Conservation (phyloP, 164 flowering plant species). For the Sedum album region DNA sequence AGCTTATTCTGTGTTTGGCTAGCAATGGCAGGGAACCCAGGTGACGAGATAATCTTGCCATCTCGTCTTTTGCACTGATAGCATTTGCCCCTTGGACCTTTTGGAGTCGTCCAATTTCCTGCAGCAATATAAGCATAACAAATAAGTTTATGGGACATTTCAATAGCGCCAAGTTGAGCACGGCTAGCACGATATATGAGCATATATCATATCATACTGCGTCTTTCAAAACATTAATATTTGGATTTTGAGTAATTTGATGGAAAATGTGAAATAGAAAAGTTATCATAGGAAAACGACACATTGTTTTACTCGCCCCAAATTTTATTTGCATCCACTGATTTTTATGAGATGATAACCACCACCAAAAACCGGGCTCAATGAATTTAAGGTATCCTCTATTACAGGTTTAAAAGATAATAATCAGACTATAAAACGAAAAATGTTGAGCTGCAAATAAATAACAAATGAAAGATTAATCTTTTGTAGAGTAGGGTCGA, state of each 20-base stretch:
- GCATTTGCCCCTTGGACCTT: conserved; percentile 93
- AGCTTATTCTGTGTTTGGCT: conserved; percentile 87
- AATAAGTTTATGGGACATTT: neutral
- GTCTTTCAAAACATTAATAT: neutral
- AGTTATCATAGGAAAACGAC: too few species aligned
- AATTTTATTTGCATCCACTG: too few species aligned
- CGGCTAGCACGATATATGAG: neutral
- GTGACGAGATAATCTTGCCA: conserved; percentile 95
- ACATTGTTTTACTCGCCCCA: too few species aligned
- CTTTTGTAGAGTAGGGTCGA: neutral
- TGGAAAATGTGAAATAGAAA: too few species aligned
- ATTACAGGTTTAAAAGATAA: neutral
- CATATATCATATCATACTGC: neutral
- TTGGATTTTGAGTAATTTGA: too few species aligned
- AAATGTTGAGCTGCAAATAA: neutral
- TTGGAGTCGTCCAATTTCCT: conserved; percentile 93
- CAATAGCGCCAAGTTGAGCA: neutral
- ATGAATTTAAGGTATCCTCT: neutral
- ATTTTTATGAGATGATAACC: neutral
- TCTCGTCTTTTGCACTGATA: conserved; percentile 96
- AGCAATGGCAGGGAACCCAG: conserved; percentile 88
- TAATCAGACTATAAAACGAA: neutral
- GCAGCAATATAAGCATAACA: neutral
- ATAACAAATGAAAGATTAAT: neutral
- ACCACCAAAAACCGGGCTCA: neutral